Evolutionary conservation across 495 filamentous ascomycete species (phyloP), one percentile per base, ranked within the genome.

Genomic region (Tuber melanosporum): DNA sequence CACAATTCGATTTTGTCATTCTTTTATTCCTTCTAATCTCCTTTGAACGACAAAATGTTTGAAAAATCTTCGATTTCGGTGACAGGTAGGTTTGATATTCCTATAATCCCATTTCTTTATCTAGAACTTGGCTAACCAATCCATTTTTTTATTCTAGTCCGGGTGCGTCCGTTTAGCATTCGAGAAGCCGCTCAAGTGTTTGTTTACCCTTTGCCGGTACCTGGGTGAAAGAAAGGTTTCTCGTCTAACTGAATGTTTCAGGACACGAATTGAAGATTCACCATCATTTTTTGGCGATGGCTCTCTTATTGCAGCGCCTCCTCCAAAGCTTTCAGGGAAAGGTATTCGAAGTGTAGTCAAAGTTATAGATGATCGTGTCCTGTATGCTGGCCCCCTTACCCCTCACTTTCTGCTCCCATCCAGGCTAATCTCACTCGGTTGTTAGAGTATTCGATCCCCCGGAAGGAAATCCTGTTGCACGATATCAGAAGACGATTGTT

Each of bases 281-380:
- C 93, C 94, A 1, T 85, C 97, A 45, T 98, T 99, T 84, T 90
- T 99, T 42, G 95, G 95, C 70, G 95, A 98, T 83, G 95, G 95
- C 32, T 97, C 94, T 14, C 86, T 99, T 75, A 95, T 96, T 8
- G 91, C 88, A 72, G 91, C 89, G 41, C 94, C 94, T 41, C 88
- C 91, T 15, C 94, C 94, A 36, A 95, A 95, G 83, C 89, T 97
- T 32, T 89, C 91, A 80, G 89, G 92, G 79, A 95, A 95, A 79
- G 96, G 95, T 3, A 89, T 99, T 42, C 88, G 94, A 73, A 90
- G 93, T 0, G 93, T 99, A 76, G 92, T 99, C 83, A 98, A 97
- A 86, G 94, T 98, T 3, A 89, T 99, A 72, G 95, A 99, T 83
- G 94, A 98, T 83, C 91, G 91, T 82, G 97, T 96, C 87, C 86